Evolutionary conservation across 352 stramenopile species (phyloP), one percentile per base, ranked within the genome.

Genomic region (Hyaloperonospora brassicae): DNA sequence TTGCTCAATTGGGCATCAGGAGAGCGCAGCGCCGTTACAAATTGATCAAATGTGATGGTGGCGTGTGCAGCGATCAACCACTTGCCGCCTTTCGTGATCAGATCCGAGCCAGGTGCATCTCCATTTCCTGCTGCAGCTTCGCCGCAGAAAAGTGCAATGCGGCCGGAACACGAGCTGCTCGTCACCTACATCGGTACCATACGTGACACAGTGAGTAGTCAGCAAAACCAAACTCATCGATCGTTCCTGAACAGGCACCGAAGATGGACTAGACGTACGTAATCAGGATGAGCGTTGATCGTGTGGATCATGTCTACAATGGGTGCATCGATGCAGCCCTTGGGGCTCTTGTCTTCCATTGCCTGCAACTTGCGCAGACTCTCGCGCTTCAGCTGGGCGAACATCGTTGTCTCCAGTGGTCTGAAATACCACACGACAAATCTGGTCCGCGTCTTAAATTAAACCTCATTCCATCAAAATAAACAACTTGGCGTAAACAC

Each of bases 121-220:
- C 43, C 48, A 44, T 69, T 66, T 9, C 14, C 30, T 6, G 46
- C 25, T 14, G 54, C 62, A 47, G 64, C 62, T 57, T 83, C 62
- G 24, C 77, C 78, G 21, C 78, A 80, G 62, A 95, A 97, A 11
- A 96, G 62, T 3, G 81, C 79, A 40, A 97, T 95, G 17, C 89
- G 82, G 11, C 89, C 89, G 1, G 83, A 95, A 62, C 89, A 97
- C 14, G 84, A 95, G 64, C 83, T 95, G 39, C 86, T 96, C 0
- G 87, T 97, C 49, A 95, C 83, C 83, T 93, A 39, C 22, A 8
- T 27, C 36, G 17, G 17, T 17, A 61, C 11, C 52, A 40, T 11
- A n/a, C 1, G 2, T 35, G 45, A 43, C 27, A 27, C 12, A 40
- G 35, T 54, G 8, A 55, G 35, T 10, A 54, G 31, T 35, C 27